These are phyloP conservation scores for Sphagnum magellanicum DNA, from an alignment of 228 moss, liverwort and hornwort genomes.

Conservation along the genomic window DNA sequence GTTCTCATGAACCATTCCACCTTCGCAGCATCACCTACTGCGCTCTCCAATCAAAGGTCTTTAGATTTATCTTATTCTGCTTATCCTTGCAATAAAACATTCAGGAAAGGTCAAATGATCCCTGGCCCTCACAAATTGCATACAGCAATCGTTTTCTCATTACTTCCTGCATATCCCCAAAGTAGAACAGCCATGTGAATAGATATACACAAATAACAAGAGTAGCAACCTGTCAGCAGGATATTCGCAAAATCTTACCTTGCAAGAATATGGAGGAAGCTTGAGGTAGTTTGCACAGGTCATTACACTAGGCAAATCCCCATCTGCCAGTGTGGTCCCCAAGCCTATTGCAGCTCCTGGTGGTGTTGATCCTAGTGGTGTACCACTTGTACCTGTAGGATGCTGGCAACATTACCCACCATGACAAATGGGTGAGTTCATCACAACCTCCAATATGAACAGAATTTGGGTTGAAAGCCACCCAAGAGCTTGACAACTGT, in stretches of 20 bases:
- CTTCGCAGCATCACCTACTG: conserved; percentile 21
- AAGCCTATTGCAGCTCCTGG: conserved; percentile 74
- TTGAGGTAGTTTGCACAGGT: conserved; percentile 98
- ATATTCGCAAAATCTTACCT: conserved; percentile 35
- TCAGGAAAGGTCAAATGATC: conserved; percentile 93
- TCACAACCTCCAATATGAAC: too few relatives aligned
- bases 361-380: conserved; percentile 77
- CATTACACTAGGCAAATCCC: conserved; percentile 98
- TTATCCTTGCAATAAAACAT: conserved; percentile 9
- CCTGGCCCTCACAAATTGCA: conserved; percentile 96
- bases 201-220: background rate
- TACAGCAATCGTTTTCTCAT: conserved; percentile 94
- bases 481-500: too few relatives aligned
- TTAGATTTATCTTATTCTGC: conserved; percentile 16
- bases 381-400: conserved; percentile 71
- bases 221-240: background rate
- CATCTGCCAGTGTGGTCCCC: conserved; percentile 91
- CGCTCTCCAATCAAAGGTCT: conserved; percentile 25
- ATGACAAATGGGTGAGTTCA: background rate
- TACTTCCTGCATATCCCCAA: conserved; percentile 60
- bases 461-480: too few relatives aligned
- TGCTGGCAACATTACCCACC: conserved; percentile 50
- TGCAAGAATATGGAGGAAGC: conserved; percentile 96
- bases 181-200: background rate
- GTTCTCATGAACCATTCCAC: conserved; percentile 33